Evolutionary conservation across 805 yeast genomes (phyloP), one percentile per base, ranked within the genome.

Genomic region (Cyberlindnera amylophila): DNA sequence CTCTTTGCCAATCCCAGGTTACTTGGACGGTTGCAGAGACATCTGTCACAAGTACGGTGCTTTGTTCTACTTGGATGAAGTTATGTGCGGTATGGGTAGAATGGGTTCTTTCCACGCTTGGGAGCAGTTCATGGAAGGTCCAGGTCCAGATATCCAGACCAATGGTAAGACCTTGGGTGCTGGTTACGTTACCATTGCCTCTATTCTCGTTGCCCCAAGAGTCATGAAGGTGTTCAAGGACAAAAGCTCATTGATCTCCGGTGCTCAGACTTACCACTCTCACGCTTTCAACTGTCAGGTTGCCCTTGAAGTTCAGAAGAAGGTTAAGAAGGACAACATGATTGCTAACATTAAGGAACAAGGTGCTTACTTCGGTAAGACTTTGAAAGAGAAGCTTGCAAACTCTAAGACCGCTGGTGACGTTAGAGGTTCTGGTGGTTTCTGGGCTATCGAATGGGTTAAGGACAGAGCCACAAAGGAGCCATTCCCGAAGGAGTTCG

Each of bases 11-110:
- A 55, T 67, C 24, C 67, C 67, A 47, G 75, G 75, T 16, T 73
- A 73, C 54, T 61, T 72, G 44, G 72, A 67, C 42, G 76, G 74
- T 15, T 61, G 65, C 42, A 61, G 70, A 42, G 67, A 63, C 29
- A 58, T 75, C 37, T 72, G 78, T 46, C 69, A 72, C 54, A 74
- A 74, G 57, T 73, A 74, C 53, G 79, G 74, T 36, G 70, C 71
- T 17, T 57, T 74, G 43, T 61, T 75, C 52, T 65, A 72, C 57
- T 58, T 73, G 37, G 81, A 75, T 54, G 80, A 75, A 59, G 74
- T 75, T 34, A 74, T 75, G 79, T 72, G 77, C 54, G 81, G 81
- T 24, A 60, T 71, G 43, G 81, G 80, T 19, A 65, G 80, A 50
- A 65, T 70, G 55, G 79, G 79, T 32, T 58, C 68, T 11, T 65